phyloP scores from a whole-genome alignment of 768 basidiomycete genomes.

The Lactarius tabidus region DNA sequence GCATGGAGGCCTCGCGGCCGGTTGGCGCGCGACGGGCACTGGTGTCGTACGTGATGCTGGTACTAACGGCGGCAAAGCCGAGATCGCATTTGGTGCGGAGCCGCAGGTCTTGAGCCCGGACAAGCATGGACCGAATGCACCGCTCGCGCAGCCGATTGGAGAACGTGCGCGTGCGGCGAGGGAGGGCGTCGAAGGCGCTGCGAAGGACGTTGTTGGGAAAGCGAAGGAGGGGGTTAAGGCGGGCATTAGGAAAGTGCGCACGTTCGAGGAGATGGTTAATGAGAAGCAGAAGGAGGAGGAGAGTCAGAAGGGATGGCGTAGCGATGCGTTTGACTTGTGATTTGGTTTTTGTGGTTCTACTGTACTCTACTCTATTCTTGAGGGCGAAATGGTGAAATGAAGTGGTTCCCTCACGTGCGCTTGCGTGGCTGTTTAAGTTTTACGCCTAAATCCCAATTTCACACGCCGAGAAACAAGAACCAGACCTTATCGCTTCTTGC shows the following conservation, averaged over 20 bases:
- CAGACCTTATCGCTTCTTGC: no score
- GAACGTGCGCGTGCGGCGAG: constrained; percentile 34
- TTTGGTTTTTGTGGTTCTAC: no score
- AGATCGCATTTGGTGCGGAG: constrained; percentile 66
- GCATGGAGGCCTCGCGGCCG: constrained; percentile 37
- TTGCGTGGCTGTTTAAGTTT: no score
- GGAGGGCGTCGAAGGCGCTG: constrained; percentile 24
- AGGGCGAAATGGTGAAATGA: neutral
- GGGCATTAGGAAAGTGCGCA: constrained; percentile 29
- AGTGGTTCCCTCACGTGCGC: no score
- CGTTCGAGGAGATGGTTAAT: constrained; percentile 34
- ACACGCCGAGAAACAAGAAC: no score
- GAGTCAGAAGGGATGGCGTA: constrained; percentile 35
- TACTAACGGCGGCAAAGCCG: constrained; percentile 34
- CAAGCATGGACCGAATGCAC: constrained; percentile 64
- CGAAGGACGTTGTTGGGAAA: constrained; percentile 31
- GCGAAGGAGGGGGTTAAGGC: constrained; percentile 31
- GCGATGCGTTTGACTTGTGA: constrained; percentile 36
- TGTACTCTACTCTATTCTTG: no score
- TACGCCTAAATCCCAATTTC: no score
- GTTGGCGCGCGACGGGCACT: constrained; percentile 56
- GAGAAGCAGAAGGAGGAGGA: constrained; percentile 35
- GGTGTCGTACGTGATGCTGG: constrained; percentile 48
- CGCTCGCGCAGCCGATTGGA: constrained; percentile 39
- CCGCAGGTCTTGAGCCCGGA: constrained; percentile 67